Percentiles rank a stretch among this genome's conserved stretches.
These are phyloP conservation scores for Penicillium crustosum DNA, from an alignment of 2,329 filamentous ascomycete genomes.

Conservation along the genomic window DNA sequence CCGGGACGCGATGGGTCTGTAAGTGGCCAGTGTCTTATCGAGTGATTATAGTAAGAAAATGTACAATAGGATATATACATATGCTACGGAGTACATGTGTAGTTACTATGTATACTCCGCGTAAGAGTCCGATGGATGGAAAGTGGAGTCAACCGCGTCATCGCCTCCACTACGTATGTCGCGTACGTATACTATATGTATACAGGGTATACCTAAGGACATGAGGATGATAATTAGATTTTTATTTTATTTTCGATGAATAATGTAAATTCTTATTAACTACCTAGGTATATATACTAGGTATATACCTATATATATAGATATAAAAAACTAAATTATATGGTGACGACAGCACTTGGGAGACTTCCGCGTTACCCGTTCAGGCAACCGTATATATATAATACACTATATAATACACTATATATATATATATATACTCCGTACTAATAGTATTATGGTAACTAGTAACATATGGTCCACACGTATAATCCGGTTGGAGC, in stretches of 20 bases:
- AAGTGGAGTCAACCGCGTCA: slow-evolving; percentile 24
- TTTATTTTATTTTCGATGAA: too few species aligned
- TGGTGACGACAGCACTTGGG: slow-evolving; percentile 8
- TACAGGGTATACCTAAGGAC: too few species aligned
- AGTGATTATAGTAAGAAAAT: not conserved
- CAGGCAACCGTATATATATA: not conserved
- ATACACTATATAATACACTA: too few species aligned
- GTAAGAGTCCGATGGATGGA: not conserved
- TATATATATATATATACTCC: too few species aligned
- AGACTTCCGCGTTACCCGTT: not conserved
- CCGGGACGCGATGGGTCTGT: slow-evolving; percentile 35
- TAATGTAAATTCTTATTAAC: too few species aligned
- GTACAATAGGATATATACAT: not conserved
- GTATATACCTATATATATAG: too few species aligned
- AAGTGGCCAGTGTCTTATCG: not conserved
- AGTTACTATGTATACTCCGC: not conserved
- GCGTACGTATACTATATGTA: slow-evolving; percentile 14
- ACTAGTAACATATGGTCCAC: not conserved
- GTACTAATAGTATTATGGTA: not conserved
- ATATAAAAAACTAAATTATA: too few species aligned
- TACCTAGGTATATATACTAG: too few species aligned
- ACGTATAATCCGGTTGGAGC: not conserved
- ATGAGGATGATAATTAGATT: too few species aligned
- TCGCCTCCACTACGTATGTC: slow-evolving; percentile 15
- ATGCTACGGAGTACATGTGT: too few species aligned